phyloP scores from a whole-genome alignment of 805 yeast genomes.

The Lipomyces spencermartinsiae region DNA sequence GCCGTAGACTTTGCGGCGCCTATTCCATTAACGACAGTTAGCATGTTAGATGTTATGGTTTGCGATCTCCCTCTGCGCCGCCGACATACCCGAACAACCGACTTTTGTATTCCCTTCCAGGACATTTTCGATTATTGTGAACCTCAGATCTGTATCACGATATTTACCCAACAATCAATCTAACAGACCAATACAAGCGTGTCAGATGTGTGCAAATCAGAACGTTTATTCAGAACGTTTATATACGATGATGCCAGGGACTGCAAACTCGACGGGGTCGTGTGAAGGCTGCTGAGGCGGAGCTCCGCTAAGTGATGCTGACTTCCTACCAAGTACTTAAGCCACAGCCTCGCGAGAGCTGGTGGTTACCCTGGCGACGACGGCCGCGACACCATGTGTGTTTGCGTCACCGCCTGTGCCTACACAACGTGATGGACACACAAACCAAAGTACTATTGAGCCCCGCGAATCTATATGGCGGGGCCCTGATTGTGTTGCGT shows the following conservation, averaged over 20 bases:
- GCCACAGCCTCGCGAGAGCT: background rate
- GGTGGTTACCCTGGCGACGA: background rate
- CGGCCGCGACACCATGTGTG: background rate
- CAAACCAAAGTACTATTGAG: background rate
- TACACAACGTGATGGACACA: too few relatives aligned
- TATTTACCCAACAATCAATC: background rate
- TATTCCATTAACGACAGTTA: background rate
- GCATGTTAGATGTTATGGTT: background rate
- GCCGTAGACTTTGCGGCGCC: constrained; percentile 88
- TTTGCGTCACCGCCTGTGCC: too few relatives aligned
- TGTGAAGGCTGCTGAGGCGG: background rate
- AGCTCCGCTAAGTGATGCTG: background rate
- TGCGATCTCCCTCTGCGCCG: background rate
- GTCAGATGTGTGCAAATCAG: background rate
- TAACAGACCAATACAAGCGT: background rate
- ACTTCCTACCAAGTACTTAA: too few relatives aligned
- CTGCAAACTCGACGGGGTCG: background rate
- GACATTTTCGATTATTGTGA: constrained; percentile 32
- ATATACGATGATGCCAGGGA: background rate
- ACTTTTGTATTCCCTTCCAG: constrained; percentile 41
- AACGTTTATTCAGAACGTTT: background rate
- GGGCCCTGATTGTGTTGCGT: background rate
- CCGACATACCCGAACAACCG: constrained; percentile 36
- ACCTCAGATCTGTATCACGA: background rate
- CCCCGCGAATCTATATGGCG: background rate